Percentiles rank a stretch among this genome's conserved stretches.
These are phyloP conservation scores for Galerina marginata DNA, from an alignment of 768 basidiomycete species.

Conservation along the genomic window DNA sequence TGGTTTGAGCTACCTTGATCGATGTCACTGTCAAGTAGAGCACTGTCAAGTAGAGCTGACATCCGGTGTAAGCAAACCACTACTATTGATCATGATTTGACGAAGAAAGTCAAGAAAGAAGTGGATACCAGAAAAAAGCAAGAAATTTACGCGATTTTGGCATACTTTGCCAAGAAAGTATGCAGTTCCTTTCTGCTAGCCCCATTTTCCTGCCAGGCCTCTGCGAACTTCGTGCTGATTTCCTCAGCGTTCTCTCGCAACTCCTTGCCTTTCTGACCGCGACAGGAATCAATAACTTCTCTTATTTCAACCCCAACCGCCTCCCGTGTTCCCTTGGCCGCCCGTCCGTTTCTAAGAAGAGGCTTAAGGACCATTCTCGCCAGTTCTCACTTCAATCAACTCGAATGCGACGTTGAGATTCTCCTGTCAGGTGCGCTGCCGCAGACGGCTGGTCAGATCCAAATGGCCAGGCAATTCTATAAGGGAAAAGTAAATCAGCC, in stretches of 20 bases:
- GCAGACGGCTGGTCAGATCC: slow-evolving; percentile 13
- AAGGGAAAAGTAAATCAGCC: no score
- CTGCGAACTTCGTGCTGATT: background rate
- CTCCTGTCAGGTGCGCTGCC: slow-evolving; percentile 2
- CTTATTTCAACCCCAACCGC: slow-evolving; percentile 7
- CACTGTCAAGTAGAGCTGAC: no score
- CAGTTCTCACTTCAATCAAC: slow-evolving; percentile 6
- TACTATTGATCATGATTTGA: no score
- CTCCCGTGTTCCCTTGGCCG: slow-evolving; percentile 4
- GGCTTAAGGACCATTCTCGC: slow-evolving; percentile 1
- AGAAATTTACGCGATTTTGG: no score
- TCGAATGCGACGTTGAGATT: slow-evolving; percentile 7
- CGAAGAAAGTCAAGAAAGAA: no score
- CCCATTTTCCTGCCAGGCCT: background rate
- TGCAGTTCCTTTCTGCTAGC: background rate
- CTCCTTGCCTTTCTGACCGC: background rate
- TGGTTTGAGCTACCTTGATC: no score
- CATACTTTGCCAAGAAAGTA: background rate
- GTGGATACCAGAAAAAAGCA: no score
- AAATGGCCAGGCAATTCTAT: slow-evolving; percentile 17
- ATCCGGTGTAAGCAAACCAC: no score
- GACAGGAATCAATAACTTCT: background rate
- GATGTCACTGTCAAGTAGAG: no score
- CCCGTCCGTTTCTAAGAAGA: background rate
- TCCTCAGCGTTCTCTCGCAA: background rate